Evolutionary conservation across 2,329 filamentous ascomycete genomes (phyloP), one percentile per base, ranked within the genome.

Genomic region (Curvularia verruculosa): DNA sequence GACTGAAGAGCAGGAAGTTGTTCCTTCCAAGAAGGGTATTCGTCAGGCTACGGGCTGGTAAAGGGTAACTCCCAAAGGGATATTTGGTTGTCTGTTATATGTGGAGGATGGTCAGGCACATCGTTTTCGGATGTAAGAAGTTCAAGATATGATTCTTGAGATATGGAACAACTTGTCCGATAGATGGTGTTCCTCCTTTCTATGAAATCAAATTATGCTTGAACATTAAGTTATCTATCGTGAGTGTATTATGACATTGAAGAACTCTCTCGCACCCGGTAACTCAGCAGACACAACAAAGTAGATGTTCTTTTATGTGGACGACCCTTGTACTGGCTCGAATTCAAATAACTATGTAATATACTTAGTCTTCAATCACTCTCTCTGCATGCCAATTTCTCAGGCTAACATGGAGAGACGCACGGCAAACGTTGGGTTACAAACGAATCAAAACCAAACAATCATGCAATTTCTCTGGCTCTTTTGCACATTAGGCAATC

Each of bases 1-100:
- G 40, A 61, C 56, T 44, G 59, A 61, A 44, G 59, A 61, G 49
- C 59, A 59, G 40, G 59, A 59, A 19, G 31, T 37, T 23, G 41
- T 26, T 31, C 52, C 56, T 46, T 48, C 56, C 13, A 60, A 60
- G 55, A 58, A 28, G 51, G 46, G 45, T 6, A 36, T 58, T 13
- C 55, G 51, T 23, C 55, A 58, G 37, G 46, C 55, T 50, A 41
- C 51, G 8, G 55, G 55, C 6, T 54, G 55, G 55, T 58, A 58
- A 34, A 44, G 26, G 9, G 6, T n/a, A 7, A 13, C n/a, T 37
- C 19, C 8, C 7, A 8, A 15, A 39, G n/a, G 21, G 15, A 28
- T 29, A 13, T 21, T 37, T 39, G 34, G 23, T 8, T 19, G 13
- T 6, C 28, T 15, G 18, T 37, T 8, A 21, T 18, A 15, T 34